phyloP scores from a whole-genome alignment of 1,139 yeast genomes.

The Saccharomyces hybrid region DNA sequence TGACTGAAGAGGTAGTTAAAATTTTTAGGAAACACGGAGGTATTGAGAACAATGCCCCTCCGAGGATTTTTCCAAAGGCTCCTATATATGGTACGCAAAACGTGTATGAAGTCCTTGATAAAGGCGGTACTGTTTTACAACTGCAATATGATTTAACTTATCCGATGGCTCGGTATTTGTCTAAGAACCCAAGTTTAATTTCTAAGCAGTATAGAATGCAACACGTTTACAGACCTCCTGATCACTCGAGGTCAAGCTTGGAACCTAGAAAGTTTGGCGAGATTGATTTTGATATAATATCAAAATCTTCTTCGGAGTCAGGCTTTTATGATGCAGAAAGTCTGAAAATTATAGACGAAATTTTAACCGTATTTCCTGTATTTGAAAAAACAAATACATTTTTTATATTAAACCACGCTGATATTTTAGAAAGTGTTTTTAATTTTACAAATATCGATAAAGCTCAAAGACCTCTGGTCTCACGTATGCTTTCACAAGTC shows the following conservation, averaged over 20 bases:
- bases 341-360: constrained; percentile 70
- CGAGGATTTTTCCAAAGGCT: constrained; percentile 71
- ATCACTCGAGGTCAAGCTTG: constrained; percentile 44
- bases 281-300: constrained; percentile 75
- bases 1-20: constrained; percentile 47
- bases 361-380: constrained; percentile 57
- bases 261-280: constrained; percentile 78
- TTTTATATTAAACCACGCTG: constrained; percentile 71
- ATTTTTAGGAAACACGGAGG: constrained; percentile 84
- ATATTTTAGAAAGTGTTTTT: constrained; percentile 64
- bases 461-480: constrained; percentile 60
- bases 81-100: constrained; percentile 56
- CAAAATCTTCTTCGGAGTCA: constrained; percentile 41
- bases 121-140: constrained; percentile 79
- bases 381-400: constrained; percentile 47
- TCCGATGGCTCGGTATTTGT: constrained; percentile 79
- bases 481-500: constrained; percentile 64
- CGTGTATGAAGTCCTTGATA: constrained; percentile 75
- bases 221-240: constrained; percentile 68
- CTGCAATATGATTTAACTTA: constrained; percentile 82
- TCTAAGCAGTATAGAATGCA: constrained; percentile 65
- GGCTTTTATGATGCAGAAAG: constrained; percentile 79
- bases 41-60: constrained; percentile 55
- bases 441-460: constrained; percentile 73
- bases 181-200: constrained; percentile 47